Evolutionary conservation across 768 basidiomycete species (phyloP), one percentile per base, ranked within the genome.

Genomic region (Leucosporidium scottii): DNA sequence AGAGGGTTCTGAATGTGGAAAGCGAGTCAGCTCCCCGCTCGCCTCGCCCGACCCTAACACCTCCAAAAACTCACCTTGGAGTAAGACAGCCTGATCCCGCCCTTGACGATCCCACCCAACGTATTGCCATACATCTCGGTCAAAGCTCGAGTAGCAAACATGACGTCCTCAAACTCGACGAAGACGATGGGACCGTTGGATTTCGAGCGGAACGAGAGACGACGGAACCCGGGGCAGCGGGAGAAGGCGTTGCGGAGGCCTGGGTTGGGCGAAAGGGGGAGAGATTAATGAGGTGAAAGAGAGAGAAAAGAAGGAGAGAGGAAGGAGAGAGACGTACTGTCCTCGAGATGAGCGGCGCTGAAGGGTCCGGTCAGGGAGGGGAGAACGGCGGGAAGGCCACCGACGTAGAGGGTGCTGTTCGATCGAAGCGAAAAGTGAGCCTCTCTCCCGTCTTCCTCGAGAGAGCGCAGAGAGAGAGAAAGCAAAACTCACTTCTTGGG

Each of bases 181-280:
- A 98, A 98, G 79, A 96, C 98, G 93, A 98, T 98, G 12, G 94
- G 94, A 0, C 96, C 93, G 74, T 93, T 93, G 77, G 85, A 90
- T 81, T 99, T 99, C 76, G 94, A 92, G 62, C 93, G 83, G 82
- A 93, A 98, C 75, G 88, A 92, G 70, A 99, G 83, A 74, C 93
- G 89, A 66, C 91, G 87, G 79, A 87, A 99, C 3, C 96, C 96
- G 5, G 85, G 83, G 53, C 86, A 87, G 36, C 82, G 81, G 34
- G 84, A 82, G 78, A 99, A 99, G 57, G 96, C 80, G 49, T 86
- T 85, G 65, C 91, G 83, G 30, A 99, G 81, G 44, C 68, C 68
- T 70, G 61, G n/a, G n/a, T n/a, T 1, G 6, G 7, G 28, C 10
- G 21, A 20, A 9, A 50, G 59, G 36, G 25, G 36, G 15, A 17